Evolutionary conservation across 169 alveolate genomes (phyloP).

Genomic region (Ichthyophthirius multifiliis): DNA sequence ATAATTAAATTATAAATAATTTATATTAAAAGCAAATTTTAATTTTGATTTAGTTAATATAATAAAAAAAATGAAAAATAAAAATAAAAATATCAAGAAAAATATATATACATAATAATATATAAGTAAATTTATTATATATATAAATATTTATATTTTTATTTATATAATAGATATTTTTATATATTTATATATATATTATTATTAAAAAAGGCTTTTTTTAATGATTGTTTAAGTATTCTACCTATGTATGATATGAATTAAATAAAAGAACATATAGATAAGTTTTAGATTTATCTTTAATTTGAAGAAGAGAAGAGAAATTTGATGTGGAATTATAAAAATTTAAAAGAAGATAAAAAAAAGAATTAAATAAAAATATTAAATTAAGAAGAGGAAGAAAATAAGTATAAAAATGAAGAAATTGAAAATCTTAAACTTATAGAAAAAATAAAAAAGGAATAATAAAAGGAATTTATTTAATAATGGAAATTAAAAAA

Average conservation of each 20-base stretch:
- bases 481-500: not conserved
- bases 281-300: not conserved
- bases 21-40: not conserved
- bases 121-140: too few relatives aligned
- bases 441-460: not conserved
- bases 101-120: not conserved
- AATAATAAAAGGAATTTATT: not conserved
- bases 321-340: not conserved
- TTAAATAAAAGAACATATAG: not conserved
- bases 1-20: not conserved
- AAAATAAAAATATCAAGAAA: not conserved
- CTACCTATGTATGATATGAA: not conserved
- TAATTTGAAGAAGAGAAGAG: not conserved
- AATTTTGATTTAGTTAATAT: not conserved
- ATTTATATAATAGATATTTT: too few relatives aligned
- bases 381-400: not conserved
- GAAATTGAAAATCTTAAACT: constrained; percentile 5
- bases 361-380: not conserved
- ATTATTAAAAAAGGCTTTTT: not conserved
- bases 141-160: too few relatives aligned
- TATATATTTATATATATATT: too few relatives aligned
- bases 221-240: constrained; percentile 3
- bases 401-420: constrained; percentile 12
- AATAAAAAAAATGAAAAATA: too few relatives aligned
- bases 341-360: not conserved